A percentile compares a stretch with the other conserved stretches of the same genome.
phyloP scores from a whole-genome alignment of 2,329 filamentous ascomycete species.

The Didymella arachidicola region DNA sequence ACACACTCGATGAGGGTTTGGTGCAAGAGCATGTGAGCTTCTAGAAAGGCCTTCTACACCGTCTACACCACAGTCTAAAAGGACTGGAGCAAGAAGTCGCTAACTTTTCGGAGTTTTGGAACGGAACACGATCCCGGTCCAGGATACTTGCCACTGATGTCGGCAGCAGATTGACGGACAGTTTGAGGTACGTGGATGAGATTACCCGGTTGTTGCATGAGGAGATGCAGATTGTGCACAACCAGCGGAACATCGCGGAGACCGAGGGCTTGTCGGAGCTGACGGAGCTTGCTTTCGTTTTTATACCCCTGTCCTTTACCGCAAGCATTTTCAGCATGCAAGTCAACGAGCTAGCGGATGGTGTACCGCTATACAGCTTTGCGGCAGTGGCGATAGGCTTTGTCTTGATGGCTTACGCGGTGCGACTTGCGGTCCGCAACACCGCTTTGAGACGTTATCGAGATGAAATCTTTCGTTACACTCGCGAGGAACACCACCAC shows the following conservation, averaged over 20 bases:
- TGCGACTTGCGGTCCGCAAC: no score
- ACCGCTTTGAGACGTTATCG: no score
- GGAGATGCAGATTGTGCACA: constrained; percentile 46
- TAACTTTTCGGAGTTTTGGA: no score
- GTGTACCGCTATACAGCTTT: constrained; percentile 25
- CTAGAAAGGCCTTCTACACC: not conserved
- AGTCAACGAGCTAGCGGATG: constrained; percentile 30
- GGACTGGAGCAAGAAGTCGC: no score
- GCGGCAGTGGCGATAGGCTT: not conserved
- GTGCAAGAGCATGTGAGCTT: not conserved
- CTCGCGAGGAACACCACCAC: no score
- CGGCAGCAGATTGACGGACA: no score
- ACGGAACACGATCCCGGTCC: no score
- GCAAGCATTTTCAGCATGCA: constrained; percentile 43
- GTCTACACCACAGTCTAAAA: no score
- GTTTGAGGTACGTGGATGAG: no score
- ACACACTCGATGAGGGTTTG: not conserved
- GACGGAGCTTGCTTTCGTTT: constrained; percentile 46
- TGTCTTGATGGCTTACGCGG: not conserved
- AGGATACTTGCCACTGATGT: no score
- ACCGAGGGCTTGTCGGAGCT: constrained; percentile 42
- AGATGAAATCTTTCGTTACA: no score
- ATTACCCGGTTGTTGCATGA: no score
- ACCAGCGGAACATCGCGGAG: constrained; percentile 39
- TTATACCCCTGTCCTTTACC: constrained; percentile 42